phyloP scores from a whole-genome alignment of 306 rosid species.

The Medicago ruthenica region DNA sequence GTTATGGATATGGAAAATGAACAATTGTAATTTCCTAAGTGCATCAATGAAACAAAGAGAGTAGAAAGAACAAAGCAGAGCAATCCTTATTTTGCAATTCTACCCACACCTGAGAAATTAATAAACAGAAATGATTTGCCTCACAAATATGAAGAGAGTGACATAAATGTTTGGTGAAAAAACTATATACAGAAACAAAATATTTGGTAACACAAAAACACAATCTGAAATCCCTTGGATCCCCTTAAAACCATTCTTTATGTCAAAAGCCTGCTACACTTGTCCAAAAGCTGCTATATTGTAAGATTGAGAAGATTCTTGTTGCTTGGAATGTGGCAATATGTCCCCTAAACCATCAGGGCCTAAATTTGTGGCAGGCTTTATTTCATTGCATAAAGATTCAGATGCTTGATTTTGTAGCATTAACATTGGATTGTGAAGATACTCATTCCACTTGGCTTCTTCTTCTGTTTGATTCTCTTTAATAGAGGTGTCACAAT shows the following conservation, averaged over 20 bases:
- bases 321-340: slow-evolving; percentile 50
- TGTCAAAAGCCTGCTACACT: slow-evolving; percentile 45
- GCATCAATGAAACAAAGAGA: not conserved
- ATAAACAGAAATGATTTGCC: slow-evolving; percentile 46
- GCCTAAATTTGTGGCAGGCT: slow-evolving; percentile 45
- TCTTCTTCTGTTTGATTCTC: slow-evolving; percentile 51
- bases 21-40: slow-evolving; percentile 24
- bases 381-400: slow-evolving; percentile 47
- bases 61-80: slow-evolving; percentile 30
- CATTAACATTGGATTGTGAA: slow-evolving; percentile 56
- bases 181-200: slow-evolving; percentile 50
- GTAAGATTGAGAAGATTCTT: slow-evolving; percentile 43
- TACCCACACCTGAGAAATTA: not conserved
- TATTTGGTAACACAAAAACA: slow-evolving; percentile 48
- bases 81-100: slow-evolving; percentile 51
- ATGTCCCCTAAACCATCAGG: slow-evolving; percentile 49
- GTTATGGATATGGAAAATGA: slow-evolving; percentile 44
- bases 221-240: slow-evolving; percentile 23
- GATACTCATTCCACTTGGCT: slow-evolving; percentile 60
- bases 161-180: slow-evolving; percentile 42
- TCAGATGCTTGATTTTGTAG: slow-evolving; percentile 44
- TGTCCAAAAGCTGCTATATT: slow-evolving; percentile 55
- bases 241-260: slow-evolving; percentile 12
- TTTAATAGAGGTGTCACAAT: slow-evolving; percentile 37
- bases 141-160: slow-evolving; percentile 44